Evolutionary conservation across 148 eudicot genomes (phyloP).

Genomic region (Chenopodium quinoa): DNA sequence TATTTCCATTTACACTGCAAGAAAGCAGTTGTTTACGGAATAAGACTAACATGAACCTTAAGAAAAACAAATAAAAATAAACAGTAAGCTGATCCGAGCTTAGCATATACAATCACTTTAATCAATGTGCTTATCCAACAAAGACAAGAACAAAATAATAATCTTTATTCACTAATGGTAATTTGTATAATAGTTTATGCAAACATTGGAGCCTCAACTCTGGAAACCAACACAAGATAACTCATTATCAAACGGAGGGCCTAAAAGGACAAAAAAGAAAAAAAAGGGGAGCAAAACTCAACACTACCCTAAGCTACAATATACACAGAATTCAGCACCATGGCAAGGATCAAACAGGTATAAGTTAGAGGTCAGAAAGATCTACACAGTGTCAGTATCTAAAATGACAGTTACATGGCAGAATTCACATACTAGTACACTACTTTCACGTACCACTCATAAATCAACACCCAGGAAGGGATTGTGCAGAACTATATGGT

Average conservation of each 20-base stretch:
- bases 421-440: neutral
- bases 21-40: neutral
- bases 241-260: neutral
- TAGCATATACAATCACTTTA: neutral
- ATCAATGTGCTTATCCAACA: neutral
- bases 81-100: neutral
- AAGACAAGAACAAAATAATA: neutral
- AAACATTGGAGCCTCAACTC: constrained; percentile 11
- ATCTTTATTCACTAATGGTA: neutral
- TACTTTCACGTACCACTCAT: neutral
- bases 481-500: constrained; percentile 65
- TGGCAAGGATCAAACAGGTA: constrained; percentile 1
- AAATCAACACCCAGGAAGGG: constrained; percentile 57
- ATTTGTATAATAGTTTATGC: neutral
- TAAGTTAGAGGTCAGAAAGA: constrained; percentile 32
- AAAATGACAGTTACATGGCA: neutral
- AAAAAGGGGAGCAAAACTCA: neutral
- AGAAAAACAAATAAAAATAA: neutral
- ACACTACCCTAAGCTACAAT: constrained; percentile 20
- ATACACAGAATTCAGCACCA: constrained; percentile 20
- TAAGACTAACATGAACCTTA: neutral
- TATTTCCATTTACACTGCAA: neutral
- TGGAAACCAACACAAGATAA: neutral
- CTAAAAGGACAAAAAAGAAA: neutral
- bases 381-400: constrained; percentile 13